Evolutionary conservation across 2,329 filamentous ascomycete genomes (phyloP).

Genomic region (Penicillium sp.): DNA sequence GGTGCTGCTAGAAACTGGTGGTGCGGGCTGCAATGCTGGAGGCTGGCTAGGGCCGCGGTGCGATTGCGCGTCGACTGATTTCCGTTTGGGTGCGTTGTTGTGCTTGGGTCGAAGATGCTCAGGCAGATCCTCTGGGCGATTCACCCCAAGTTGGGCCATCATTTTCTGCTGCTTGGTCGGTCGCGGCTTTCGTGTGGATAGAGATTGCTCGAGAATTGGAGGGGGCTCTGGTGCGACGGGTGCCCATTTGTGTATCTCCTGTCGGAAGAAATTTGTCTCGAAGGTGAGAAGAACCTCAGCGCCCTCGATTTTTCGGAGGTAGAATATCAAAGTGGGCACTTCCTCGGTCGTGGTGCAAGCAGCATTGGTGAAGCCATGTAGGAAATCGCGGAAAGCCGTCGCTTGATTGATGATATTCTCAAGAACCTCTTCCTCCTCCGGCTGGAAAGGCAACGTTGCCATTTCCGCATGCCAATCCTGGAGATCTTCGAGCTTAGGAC

Average conservation of each 20-base stretch:
- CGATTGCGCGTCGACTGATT: slow-evolving; percentile 54
- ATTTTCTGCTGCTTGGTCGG: slow-evolving; percentile 97
- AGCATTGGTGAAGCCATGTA: slow-evolving; percentile 75
- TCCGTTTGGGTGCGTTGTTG: slow-evolving; percentile 64
- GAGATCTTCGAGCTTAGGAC: slow-evolving; percentile 90
- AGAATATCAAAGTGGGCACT: slow-evolving; percentile 86
- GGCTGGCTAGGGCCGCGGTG: slow-evolving; percentile 20
- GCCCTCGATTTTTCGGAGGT: slow-evolving; percentile 93
- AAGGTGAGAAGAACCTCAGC: slow-evolving; percentile 86
- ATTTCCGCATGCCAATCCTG: slow-evolving; percentile 82
- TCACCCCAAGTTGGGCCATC: slow-evolving; percentile 80
- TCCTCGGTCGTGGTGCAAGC: slow-evolving; percentile 78
- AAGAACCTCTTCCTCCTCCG: slow-evolving; percentile 85
- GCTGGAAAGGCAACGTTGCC: slow-evolving; percentile 77
- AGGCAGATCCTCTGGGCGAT: slow-evolving; percentile 85
- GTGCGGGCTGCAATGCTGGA: slow-evolving; percentile 30
- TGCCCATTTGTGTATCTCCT: slow-evolving; percentile 91
- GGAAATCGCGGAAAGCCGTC: slow-evolving; percentile 75
- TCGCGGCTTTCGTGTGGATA: slow-evolving; percentile 89
- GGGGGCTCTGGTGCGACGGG: slow-evolving; percentile 83
- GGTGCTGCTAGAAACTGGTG: slow-evolving; percentile 31
- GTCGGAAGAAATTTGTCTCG: slow-evolving; percentile 97
- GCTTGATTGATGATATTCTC: slow-evolving; percentile 83
- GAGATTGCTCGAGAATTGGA: slow-evolving; percentile 77
- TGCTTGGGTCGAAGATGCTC: slow-evolving; percentile 76